Percentiles rank a stretch among this genome's conserved stretches.
These are phyloP conservation scores for Alternaria sp. DNA, from an alignment of 2,329 filamentous ascomycete species.

Conservation along the genomic window DNA sequence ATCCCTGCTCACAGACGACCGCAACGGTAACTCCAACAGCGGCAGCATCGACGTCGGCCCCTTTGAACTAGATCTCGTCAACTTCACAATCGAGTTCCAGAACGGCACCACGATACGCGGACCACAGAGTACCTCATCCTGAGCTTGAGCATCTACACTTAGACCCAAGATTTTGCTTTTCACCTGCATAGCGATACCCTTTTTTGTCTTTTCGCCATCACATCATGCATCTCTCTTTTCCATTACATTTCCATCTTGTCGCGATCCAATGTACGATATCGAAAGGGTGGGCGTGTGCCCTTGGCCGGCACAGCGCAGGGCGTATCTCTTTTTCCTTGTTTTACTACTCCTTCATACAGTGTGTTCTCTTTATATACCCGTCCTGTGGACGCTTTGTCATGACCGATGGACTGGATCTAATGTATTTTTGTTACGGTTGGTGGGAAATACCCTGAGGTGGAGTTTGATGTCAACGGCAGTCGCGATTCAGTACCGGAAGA, in stretches of 20 bases:
- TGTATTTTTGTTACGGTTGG: slow-evolving; percentile 22
- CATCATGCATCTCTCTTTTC: background rate
- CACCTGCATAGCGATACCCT: slow-evolving; percentile 25
- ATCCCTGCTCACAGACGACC: slow-evolving; percentile 41
- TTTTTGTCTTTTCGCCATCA: slow-evolving; percentile 9
- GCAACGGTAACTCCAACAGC: slow-evolving; percentile 32
- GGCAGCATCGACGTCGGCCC: slow-evolving; percentile 37
- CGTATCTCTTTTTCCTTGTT: background rate
- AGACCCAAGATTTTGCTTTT: background rate
- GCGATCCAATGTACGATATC: slow-evolving; percentile 18
- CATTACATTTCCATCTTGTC: background rate
- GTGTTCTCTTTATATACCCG: slow-evolving; percentile 20
- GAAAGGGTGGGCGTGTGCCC: slow-evolving; percentile 1
- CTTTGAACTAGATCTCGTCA: slow-evolving; percentile 41
- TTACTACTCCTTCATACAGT: slow-evolving; percentile 8
- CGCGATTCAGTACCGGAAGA: slow-evolving; percentile 5
- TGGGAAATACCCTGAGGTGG: slow-evolving; percentile 20
- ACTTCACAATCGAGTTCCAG: slow-evolving; percentile 38
- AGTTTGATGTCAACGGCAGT: slow-evolving; percentile 8
- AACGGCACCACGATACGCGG: slow-evolving; percentile 44
- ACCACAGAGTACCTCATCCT: slow-evolving; percentile 5
- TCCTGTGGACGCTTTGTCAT: slow-evolving; percentile 30
- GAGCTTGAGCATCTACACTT: background rate
- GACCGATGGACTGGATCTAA: slow-evolving; percentile 39
- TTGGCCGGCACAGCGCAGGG: slow-evolving; percentile 1